Evolutionary conservation across 768 basidiomycete species (phyloP).

Genomic region (Kwoniella bestiolae): DNA sequence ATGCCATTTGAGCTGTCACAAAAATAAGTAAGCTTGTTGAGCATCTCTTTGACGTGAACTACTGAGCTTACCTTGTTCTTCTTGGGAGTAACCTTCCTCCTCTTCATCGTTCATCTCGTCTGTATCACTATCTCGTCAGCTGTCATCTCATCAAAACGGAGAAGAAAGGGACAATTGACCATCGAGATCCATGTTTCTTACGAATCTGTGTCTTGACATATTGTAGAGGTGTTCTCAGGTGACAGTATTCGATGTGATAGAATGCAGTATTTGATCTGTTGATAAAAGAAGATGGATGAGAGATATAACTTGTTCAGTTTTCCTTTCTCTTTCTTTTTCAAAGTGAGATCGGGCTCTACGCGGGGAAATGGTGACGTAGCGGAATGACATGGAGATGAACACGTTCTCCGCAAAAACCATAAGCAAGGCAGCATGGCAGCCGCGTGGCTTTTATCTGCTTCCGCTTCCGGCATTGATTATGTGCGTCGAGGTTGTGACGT

Average conservation of each 20-base stretch:
- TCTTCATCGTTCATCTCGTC: slow-evolving; percentile 83
- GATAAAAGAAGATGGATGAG: background rate
- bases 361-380: slow-evolving; percentile 5
- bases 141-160: background rate
- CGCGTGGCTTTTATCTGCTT: slow-evolving; percentile 1
- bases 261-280: background rate
- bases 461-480: slow-evolving; percentile 14
- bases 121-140: slow-evolving; percentile 47
- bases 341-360: no score
- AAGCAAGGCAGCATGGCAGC: background rate
- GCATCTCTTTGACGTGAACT: background rate
- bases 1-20: slow-evolving; percentile 65
- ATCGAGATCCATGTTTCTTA: slow-evolving; percentile 80
- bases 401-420: slow-evolving; percentile 1
- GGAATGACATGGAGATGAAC: background rate
- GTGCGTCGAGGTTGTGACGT: background rate
- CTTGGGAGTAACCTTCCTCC: slow-evolving; percentile 69
- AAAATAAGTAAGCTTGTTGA: background rate
- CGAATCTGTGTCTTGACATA: slow-evolving; percentile 91
- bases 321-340: no score
- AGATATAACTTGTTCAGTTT: background rate
- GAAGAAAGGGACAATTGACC: slow-evolving; percentile 44
- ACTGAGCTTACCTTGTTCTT: slow-evolving; percentile 70
- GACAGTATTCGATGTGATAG: background rate
- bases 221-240: background rate